Base-by-base conservation (phyloP, 2,329 filamentous ascomycete species). In the Trichoderma sp. region DNA sequence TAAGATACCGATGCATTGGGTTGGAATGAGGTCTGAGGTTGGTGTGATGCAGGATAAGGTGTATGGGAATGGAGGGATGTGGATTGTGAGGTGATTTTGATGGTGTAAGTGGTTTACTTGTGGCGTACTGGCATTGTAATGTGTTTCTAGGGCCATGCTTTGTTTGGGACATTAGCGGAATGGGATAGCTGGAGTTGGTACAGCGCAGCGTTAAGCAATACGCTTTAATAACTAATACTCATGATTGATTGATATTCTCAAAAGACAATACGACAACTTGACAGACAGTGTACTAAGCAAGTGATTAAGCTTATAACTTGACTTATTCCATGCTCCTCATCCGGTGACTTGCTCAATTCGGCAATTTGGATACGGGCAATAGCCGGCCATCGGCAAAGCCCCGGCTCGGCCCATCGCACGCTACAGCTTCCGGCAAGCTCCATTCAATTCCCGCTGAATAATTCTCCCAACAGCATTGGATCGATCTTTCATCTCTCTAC, bases 1-100 rank as follows among this genome's bases (percentile, higher is more conserved):
- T 76, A 85, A 86, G 72, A 84, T 93, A 4, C 91, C 91, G 3
- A 78, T 92, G 63, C 90, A 93, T 80, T 85, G 85, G 79, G 85
- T 88, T 3, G 92, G 91, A 0, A 85, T 93, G 60, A 85, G 92
- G 69, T 89, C 87, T 9, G 83, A 87, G 14, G 82, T 84, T 2
- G 86, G 84, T 9, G 82, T 84, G 33, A 80, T 87, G 80, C 85
- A 85, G 77, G 90, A 93, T 77, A 84, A 84, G 63, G 83, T 83
- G 2, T 85, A 86, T 74, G 88, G 88, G 2, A 86, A 82, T 27
- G 88, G 88, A 0, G 88, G 88, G 0, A 80, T 88, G 31, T 90
- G 86, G 84, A 85, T 89, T 72, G 73, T 77, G 11, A 78, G 82
- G 66, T 83, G 64, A 75, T 35, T 7, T 63, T 5, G 18, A 63